Conservation (phyloP, 768 basidiomycete genomes). For the Mycena metata region DNA sequence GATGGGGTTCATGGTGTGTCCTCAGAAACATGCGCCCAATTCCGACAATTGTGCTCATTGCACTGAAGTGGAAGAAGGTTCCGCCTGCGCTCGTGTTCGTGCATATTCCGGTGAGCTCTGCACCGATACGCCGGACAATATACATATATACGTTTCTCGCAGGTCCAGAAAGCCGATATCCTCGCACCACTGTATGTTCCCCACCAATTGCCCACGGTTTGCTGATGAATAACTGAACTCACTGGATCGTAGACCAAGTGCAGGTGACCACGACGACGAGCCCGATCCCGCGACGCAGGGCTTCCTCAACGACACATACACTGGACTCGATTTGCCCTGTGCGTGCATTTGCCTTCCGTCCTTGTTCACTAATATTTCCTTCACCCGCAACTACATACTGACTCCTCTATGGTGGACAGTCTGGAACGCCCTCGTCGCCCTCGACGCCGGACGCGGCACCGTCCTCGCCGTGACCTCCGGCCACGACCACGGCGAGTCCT, state of each 20-base stretch:
- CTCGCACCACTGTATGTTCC: slow-evolving; percentile 32
- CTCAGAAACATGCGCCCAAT: too few species aligned
- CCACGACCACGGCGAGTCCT: slow-evolving; percentile 41
- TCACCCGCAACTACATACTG: not conserved
- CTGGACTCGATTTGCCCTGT: slow-evolving; percentile 38
- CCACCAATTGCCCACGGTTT: not conserved
- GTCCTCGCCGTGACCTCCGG: slow-evolving; percentile 40
- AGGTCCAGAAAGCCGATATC: slow-evolving; percentile 38
- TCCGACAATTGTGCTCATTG: too few species aligned
- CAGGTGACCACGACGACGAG: slow-evolving; percentile 38
- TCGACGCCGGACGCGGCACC: slow-evolving; percentile 32
- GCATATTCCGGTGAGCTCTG: slow-evolving; percentile 34
- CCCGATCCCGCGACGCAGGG: slow-evolving; percentile 39
- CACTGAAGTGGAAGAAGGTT: slow-evolving; percentile 32
- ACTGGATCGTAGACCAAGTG: slow-evolving; percentile 24
- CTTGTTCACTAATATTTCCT: too few species aligned
- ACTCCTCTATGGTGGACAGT: slow-evolving; percentile 9
- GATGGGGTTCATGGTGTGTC: slow-evolving; percentile 29
- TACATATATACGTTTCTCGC: not conserved
- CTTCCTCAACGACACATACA: slow-evolving; percentile 38
- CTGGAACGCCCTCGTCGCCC: slow-evolving; percentile 34
- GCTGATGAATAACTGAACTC: not conserved
- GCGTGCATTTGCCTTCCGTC: not conserved
- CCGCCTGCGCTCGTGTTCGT: slow-evolving; percentile 39
- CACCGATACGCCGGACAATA: too few species aligned